Conservation (phyloP, 2,329 filamentous ascomycete genomes). For the Sphaceloma murrayae region DNA sequence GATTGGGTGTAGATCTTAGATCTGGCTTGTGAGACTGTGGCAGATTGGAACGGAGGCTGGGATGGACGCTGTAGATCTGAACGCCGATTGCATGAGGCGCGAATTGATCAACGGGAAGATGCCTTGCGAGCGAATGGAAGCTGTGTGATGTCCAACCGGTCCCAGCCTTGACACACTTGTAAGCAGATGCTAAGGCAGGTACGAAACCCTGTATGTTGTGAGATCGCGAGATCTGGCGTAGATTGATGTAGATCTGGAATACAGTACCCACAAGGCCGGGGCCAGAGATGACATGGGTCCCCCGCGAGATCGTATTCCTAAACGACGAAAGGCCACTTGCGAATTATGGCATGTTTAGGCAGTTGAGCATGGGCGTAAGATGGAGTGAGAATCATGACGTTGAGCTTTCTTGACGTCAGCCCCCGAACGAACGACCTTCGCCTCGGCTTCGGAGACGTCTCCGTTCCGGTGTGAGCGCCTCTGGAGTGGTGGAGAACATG, state of each 20-base stretch:
- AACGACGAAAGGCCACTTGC: no score
- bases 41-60: slow-evolving; percentile 7
- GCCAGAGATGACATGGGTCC: no score
- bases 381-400: slow-evolving; percentile 12
- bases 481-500: no score
- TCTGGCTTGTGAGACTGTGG: neutral
- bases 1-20: slow-evolving; percentile 12
- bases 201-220: neutral
- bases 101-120: neutral
- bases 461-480: neutral
- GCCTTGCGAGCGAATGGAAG: no score
- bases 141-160: no score
- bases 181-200: neutral
- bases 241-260: neutral
- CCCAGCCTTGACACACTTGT: neutral
- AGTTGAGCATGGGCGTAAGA: neutral
- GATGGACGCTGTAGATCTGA: slow-evolving; percentile 5
- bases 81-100: no score
- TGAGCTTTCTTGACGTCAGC: slow-evolving; percentile 9
- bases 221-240: neutral
- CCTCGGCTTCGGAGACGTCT: neutral
- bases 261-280: no score
- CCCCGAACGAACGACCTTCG: no score
- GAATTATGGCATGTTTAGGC: no score
- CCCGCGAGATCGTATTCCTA: no score